Conservation (phyloP, 2,329 filamentous ascomycete species). For the Chalaropsis thielavioides region DNA sequence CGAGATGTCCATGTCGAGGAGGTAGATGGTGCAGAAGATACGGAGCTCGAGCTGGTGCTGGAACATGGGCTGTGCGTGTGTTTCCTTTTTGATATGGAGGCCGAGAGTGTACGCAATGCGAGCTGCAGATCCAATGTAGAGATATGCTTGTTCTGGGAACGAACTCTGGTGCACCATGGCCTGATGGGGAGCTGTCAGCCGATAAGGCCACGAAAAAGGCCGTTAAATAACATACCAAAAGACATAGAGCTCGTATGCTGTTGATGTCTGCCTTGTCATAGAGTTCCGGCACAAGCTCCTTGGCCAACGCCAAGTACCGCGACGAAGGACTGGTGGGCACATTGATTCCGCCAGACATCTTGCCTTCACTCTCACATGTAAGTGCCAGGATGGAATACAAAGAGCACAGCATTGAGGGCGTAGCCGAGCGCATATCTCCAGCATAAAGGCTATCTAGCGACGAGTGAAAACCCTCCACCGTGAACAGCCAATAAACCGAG, state of each 20-base stretch:
- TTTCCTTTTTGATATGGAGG: constrained; percentile 20
- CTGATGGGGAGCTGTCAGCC: not conserved
- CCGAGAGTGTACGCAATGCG: constrained; percentile 22
- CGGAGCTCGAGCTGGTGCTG: constrained; percentile 21
- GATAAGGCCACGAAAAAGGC: not conserved
- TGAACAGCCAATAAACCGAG: constrained; percentile 23
- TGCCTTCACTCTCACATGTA: constrained; percentile 22
- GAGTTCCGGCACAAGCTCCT: constrained; percentile 20
- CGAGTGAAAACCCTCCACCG: constrained; percentile 21
- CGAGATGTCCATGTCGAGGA: constrained; percentile 22
- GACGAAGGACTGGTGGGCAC: constrained; percentile 15
- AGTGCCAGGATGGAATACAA: constrained; percentile 22
- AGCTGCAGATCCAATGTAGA: constrained; percentile 22
- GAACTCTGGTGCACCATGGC: constrained; percentile 13
- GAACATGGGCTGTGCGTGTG: constrained; percentile 20
- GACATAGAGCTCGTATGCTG: constrained; percentile 22
- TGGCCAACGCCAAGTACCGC: constrained; percentile 21
- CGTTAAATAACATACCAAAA: constrained; percentile 18
- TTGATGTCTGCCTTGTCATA: constrained; percentile 22
- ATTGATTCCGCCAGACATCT: constrained; percentile 7
- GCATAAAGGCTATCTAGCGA: constrained; percentile 22
- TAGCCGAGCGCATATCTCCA: constrained; percentile 20
- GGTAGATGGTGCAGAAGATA: constrained; percentile 21
- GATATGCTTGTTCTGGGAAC: constrained; percentile 22
- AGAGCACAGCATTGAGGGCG: constrained; percentile 21